These are phyloP conservation scores for Leptographium wingfieldii DNA, from an alignment of 2,329 filamentous ascomycete species.

Conservation along the genomic window DNA sequence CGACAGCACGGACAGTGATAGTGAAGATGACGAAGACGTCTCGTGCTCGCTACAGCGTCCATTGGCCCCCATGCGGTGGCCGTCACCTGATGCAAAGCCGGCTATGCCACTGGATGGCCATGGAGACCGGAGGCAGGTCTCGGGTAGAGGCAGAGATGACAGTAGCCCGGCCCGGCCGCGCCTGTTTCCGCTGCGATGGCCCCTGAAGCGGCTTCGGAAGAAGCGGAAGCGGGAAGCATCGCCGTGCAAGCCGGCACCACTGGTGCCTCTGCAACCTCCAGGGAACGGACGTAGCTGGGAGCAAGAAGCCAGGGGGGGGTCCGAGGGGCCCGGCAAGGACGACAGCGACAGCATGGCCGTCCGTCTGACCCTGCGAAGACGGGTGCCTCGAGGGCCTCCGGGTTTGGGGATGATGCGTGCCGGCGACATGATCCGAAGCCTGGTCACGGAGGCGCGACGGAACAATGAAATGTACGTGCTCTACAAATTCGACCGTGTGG, in stretches of 20 bases:
- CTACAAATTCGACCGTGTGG: constrained; percentile 12
- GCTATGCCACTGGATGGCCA: not conserved
- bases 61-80: not conserved
- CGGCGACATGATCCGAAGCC: not conserved
- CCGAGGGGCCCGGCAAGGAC: not conserved
- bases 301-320: not conserved
- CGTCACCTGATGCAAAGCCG: not conserved
- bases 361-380: not conserved
- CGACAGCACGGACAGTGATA: not conserved
- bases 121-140: not conserved
- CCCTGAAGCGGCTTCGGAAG: not conserved
- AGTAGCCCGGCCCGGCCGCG: not conserved
- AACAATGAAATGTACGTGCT: constrained; percentile 1
- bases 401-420: not conserved
- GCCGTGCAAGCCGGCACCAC: not conserved
- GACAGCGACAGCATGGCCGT: not conserved
- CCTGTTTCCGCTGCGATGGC: not conserved
- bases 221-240: constrained; percentile 1
- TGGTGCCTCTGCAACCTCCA: not conserved
- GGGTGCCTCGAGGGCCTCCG: not conserved
- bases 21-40: not conserved
- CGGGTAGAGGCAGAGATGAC: not conserved
- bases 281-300: not conserved
- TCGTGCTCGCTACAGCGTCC: not conserved
- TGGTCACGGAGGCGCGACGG: not conserved